Conservation (phyloP, 1,284 basidiomycete species). For the Trametes versicolor region DNA sequence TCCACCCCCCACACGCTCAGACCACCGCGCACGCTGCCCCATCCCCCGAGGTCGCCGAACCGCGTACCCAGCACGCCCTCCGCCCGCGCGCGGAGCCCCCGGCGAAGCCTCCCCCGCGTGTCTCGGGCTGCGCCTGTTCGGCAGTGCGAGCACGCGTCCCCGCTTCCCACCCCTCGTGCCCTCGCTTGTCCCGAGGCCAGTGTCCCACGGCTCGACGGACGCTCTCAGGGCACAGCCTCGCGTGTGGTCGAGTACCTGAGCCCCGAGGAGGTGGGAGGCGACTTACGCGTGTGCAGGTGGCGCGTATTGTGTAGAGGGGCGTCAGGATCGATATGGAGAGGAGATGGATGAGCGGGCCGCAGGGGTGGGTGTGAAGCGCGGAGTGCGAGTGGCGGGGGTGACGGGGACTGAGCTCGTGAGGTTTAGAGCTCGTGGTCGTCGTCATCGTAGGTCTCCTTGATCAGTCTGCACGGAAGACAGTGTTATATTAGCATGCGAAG, state of each 20-base stretch:
- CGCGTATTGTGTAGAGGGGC: not conserved
- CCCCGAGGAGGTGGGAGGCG: not conserved
- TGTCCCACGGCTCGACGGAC: not conserved
- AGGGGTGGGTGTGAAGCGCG: constrained; percentile 10
- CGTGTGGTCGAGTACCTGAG: not conserved
- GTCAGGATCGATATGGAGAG: not conserved
- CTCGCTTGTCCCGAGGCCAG: not conserved
- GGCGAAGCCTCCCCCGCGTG: not conserved
- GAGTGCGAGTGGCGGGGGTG: constrained; percentile 12
- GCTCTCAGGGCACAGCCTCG: constrained; percentile 3
- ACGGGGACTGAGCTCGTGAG: constrained; percentile 14
- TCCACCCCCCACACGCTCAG: not conserved
- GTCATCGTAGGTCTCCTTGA: constrained; percentile 94
- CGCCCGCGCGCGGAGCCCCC: not conserved
- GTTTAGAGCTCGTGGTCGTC: constrained; percentile 81
- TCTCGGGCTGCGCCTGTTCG: not conserved
- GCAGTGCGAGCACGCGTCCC: not conserved
- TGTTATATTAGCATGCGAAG: constrained; percentile 24
- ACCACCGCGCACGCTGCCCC: constrained; percentile 5
- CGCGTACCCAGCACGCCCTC: not conserved
- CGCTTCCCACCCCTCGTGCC: constrained; percentile 12
- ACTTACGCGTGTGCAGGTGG: not conserved
- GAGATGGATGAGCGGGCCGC: not conserved
- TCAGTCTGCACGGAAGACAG: constrained; percentile 57
- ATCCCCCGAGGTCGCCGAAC: constrained; percentile 14